A percentile compares a stretch with the other conserved stretches of the same genome.
phyloP scores from a whole-genome alignment of 2,329 filamentous ascomycete genomes.

The Dactylellina sp. region DNA sequence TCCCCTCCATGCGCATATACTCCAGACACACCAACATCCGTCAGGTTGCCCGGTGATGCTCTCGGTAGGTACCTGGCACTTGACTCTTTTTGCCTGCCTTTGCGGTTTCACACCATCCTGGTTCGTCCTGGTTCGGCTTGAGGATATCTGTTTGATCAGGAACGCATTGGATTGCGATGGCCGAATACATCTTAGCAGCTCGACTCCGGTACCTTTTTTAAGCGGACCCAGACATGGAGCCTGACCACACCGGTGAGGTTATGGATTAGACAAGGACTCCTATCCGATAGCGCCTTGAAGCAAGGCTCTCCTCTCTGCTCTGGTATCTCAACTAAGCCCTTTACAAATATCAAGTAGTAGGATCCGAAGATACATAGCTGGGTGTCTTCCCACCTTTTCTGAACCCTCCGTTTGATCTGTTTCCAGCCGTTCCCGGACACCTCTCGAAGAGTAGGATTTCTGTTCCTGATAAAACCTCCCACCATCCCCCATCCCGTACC shows the following conservation, averaged over 20 bases:
- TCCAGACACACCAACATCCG: constrained; percentile 18
- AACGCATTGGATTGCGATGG: constrained; percentile 53
- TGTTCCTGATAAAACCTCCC: constrained; percentile 40
- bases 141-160: constrained; percentile 48
- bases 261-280: constrained; percentile 52
- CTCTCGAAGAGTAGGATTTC: constrained; percentile 46
- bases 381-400: constrained; percentile 13
- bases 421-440: constrained; percentile 49
- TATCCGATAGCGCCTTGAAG: constrained; percentile 52
- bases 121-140: constrained; percentile 24
- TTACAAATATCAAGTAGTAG: constrained; percentile 51
- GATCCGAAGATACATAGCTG: constrained; percentile 38
- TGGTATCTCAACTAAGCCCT: constrained; percentile 39
- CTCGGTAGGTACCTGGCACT: constrained; percentile 31
- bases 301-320: constrained; percentile 42
- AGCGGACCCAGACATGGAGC: constrained; percentile 36
- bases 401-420: constrained; percentile 26
- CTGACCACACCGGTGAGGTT: constrained; percentile 41
- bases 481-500: constrained; percentile 11
- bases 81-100: constrained; percentile 10
- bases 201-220: constrained; percentile 53
- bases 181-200: constrained; percentile 50
- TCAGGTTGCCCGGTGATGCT: constrained; percentile 29
- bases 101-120: constrained; percentile 49
- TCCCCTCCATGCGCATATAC: too few relatives aligned